These are phyloP conservation scores for Xylaria sp. DNA, from an alignment of 2,329 filamentous ascomycete genomes.

Conservation along the genomic window DNA sequence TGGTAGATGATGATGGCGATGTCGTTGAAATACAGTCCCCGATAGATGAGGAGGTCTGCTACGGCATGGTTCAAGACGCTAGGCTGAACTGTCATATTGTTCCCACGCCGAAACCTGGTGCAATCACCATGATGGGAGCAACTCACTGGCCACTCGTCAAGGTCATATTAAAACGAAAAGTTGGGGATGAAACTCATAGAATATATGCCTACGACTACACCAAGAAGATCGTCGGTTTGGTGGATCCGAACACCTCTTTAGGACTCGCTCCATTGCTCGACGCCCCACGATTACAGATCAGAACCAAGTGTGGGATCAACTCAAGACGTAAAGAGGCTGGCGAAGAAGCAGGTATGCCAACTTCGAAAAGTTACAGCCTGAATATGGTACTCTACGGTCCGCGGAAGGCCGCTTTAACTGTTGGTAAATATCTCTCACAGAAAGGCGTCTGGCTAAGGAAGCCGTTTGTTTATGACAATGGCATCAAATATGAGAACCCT, in stretches of 20 bases:
- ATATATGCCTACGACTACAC: constrained; percentile 79
- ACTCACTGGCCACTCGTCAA: constrained; percentile 76
- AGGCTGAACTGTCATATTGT: constrained; percentile 70
- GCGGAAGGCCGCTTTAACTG: constrained; percentile 64
- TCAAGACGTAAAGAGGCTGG: constrained; percentile 65
- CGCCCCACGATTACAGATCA: constrained; percentile 64
- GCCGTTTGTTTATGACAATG: constrained; percentile 59
- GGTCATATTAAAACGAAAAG: constrained; percentile 67
- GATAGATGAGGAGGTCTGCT: constrained; percentile 76
- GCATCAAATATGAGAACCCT: constrained; percentile 77
- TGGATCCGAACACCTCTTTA: constrained; percentile 70
- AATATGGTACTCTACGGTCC: constrained; percentile 83
- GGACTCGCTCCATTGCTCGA: constrained; percentile 78
- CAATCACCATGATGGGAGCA: constrained; percentile 62
- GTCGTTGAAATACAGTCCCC: constrained; percentile 63
- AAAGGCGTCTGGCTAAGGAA: constrained; percentile 70
- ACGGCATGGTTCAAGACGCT: constrained; percentile 74
- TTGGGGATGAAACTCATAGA: constrained; percentile 59
- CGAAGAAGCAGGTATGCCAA: constrained; percentile 68
- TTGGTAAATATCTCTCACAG: constrained; percentile 72
- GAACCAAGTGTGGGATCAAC: constrained; percentile 74
- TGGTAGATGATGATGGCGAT: constrained; percentile 60
- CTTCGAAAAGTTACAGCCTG: constrained; percentile 66
- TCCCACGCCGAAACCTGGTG: constrained; percentile 70
- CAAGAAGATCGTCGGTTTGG: constrained; percentile 72